phyloP scores from a whole-genome alignment of 2,329 filamentous ascomycete genomes.

The Aspergillus versicolor region DNA sequence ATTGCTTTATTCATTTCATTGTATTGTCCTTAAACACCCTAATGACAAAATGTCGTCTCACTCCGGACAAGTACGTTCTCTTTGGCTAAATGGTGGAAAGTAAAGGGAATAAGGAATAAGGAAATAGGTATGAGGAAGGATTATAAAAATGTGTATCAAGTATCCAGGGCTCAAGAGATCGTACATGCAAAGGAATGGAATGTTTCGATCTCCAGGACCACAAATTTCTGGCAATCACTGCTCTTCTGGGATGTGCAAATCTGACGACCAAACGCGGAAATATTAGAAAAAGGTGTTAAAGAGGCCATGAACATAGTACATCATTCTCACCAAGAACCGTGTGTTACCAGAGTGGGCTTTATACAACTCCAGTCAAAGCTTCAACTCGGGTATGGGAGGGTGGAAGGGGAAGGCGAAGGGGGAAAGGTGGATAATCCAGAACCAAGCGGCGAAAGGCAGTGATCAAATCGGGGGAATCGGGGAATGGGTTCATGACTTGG shows the following conservation, averaged over 20 bases:
- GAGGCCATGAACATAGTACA: conserved; percentile 22
- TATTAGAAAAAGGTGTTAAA: conserved; percentile 22
- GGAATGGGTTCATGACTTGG: neutral
- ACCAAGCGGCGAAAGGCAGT: conserved; percentile 2
- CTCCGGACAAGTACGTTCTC: conserved; percentile 7
- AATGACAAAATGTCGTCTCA: conserved; percentile 6
- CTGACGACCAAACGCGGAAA: conserved; percentile 17
- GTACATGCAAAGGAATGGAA: conserved; percentile 17
- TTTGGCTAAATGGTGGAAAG: conserved; percentile 12
- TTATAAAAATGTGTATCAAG: conserved; percentile 22
- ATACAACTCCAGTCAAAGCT: conserved; percentile 8
- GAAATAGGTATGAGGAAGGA: conserved; percentile 12
- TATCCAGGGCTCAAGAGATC: conserved; percentile 21
- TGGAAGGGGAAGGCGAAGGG: conserved; percentile 2
- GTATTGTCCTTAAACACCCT: conserved; percentile 11
- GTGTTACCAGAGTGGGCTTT: conserved; percentile 7
- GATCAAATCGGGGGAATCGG: neutral
- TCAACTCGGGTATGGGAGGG: conserved; percentile 10
- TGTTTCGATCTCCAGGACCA: conserved; percentile 22
- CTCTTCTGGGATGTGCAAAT: conserved; percentile 13
- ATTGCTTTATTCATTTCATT: neutral
- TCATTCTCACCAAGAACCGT: conserved; percentile 18
- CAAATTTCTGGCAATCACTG: conserved; percentile 11
- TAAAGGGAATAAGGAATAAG: conserved; percentile 12
- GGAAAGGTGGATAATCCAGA: conserved; percentile 7